A percentile compares a stretch with the other conserved stretches of the same genome.
Evolutionary conservation across 306 rosid genomes (phyloP).

Genomic region (Begonia loranthoides): DNA sequence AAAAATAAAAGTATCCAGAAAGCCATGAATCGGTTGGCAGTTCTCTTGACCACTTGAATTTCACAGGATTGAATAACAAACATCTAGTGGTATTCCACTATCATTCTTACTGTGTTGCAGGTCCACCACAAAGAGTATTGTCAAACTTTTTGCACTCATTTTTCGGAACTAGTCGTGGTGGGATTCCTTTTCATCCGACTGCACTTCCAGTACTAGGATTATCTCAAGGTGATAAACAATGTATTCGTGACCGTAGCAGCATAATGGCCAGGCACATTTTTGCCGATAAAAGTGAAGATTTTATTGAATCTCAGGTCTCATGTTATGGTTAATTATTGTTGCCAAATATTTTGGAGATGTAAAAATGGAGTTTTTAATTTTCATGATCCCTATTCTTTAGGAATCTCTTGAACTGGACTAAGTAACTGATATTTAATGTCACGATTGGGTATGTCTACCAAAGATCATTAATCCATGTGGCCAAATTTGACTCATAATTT

Average conservation of each 20-base stretch:
- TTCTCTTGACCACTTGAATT: too few species aligned
- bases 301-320: constrained; percentile 77
- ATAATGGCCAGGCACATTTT: constrained; percentile 98
- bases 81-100: background rate
- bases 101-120: constrained; percentile 27
- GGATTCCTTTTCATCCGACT: constrained; percentile 76
- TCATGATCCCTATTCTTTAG: too few species aligned
- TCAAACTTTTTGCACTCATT: constrained; percentile 86
- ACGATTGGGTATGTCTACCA: too few species aligned
- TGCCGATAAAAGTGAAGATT: constrained; percentile 88
- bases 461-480: too few species aligned
- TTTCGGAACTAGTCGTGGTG: constrained; percentile 83
- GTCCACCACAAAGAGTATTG: constrained; percentile 86
- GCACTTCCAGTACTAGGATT: constrained; percentile 77
- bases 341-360: too few species aligned
- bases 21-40: too few species aligned
- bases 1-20: too few species aligned
- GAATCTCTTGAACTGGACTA: too few species aligned
- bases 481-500: too few species aligned
- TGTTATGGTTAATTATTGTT: background rate
- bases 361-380: too few species aligned
- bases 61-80: too few species aligned
- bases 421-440: too few species aligned
- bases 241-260: constrained; percentile 92
- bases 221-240: constrained; percentile 88